phyloP scores from a whole-genome alignment of 1,284 basidiomycete species.

The Puccinia coronata region DNA sequence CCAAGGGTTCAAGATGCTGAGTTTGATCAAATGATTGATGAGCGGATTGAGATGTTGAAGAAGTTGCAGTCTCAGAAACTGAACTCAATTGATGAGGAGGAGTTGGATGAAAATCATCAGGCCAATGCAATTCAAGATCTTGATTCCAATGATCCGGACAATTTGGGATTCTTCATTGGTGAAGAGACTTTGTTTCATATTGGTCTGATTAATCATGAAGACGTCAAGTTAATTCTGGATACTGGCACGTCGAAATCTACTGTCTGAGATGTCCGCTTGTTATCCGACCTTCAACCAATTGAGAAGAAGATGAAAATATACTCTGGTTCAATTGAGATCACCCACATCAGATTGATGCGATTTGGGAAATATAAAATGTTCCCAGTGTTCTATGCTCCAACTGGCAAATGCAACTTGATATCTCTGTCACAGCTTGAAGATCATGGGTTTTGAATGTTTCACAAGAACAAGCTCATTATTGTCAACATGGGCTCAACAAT shows the following conservation, averaged over 20 bases:
- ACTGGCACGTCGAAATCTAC: slow-evolving; percentile 8
- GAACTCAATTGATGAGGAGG: neutral
- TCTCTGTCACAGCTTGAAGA: neutral
- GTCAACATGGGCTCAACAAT: neutral
- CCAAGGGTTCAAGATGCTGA: neutral
- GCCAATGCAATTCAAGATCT: neutral
- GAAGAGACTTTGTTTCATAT: neutral
- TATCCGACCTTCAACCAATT: neutral
- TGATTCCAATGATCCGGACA: neutral
- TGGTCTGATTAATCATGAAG: too few species aligned
- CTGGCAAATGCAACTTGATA: neutral
- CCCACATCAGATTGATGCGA: neutral
- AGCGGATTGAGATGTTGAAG: neutral
- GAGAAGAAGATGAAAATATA: neutral
- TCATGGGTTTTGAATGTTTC: too few species aligned
- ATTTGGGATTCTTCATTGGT: neutral
- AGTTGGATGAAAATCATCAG: neutral
- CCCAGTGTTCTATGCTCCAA: neutral
- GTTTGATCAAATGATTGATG: neutral
- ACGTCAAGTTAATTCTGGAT: neutral
- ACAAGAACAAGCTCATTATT: neutral
- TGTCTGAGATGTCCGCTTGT: neutral
- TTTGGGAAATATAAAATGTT: neutral
- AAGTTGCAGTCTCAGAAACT: neutral
- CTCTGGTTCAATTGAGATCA: neutral